phyloP scores from a whole-genome alignment of 1,284 basidiomycete species.

The Sanguinoderma infundibulare region DNA sequence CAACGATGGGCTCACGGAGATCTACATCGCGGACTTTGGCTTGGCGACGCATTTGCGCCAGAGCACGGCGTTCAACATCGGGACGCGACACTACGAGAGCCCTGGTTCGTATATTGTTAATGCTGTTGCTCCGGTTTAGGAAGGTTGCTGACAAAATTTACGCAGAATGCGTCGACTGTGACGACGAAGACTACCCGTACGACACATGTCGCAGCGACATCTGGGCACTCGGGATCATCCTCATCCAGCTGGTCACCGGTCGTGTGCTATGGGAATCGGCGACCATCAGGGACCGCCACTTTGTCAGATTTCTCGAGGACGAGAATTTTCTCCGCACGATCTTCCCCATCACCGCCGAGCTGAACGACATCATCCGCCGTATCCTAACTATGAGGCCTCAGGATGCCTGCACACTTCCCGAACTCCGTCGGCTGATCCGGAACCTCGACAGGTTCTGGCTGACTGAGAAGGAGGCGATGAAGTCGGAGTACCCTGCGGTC shows the following conservation, averaged over 20 bases:
- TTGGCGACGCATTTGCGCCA: constrained; percentile 57
- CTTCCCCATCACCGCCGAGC: constrained; percentile 71
- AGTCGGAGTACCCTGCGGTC: constrained; percentile 4
- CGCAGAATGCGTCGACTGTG: constrained; percentile 29
- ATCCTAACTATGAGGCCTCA: constrained; percentile 60
- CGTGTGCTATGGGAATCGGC: constrained; percentile 89
- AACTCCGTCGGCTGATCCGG: constrained; percentile 49
- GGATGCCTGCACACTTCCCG: constrained; percentile 56
- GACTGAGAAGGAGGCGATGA: constrained; percentile 25
- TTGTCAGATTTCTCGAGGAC: constrained; percentile 46
- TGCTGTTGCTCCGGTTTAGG: not conserved
- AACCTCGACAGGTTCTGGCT: constrained; percentile 36
- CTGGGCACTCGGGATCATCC: constrained; percentile 72
- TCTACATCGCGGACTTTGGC: constrained; percentile 69
- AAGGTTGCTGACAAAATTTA: not conserved
- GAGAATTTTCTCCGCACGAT: constrained; percentile 68
- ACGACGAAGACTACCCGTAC: constrained; percentile 44
- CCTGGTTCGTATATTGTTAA: constrained; percentile 43
- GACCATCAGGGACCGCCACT: constrained; percentile 71
- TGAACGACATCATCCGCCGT: constrained; percentile 59
- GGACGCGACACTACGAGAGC: constrained; percentile 58
- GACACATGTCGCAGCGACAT: constrained; percentile 82
- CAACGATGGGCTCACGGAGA: constrained; percentile 43
- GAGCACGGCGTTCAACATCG: constrained; percentile 54
- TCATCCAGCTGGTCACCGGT: constrained; percentile 81